Evolutionary conservation across 202 grass and related monocot genomes (phyloP), one percentile per base, ranked within the genome.

Genomic region (Bolboschoenoplectus hybrid): DNA sequence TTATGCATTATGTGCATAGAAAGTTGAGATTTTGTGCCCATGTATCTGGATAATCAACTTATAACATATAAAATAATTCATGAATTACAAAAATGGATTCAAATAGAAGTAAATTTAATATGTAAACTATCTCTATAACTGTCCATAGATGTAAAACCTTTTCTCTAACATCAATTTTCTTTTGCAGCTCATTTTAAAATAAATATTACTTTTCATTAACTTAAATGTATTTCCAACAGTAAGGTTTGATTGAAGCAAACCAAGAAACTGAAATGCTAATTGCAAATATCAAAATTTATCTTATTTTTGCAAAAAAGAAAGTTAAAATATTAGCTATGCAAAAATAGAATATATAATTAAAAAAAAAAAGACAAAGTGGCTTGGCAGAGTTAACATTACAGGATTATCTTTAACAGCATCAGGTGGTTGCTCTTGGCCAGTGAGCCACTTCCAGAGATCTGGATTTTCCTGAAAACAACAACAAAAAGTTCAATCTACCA

Each of bases 361-460:
- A 83, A 64, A 47, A 47, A 62, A 80, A 80, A 45, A 39, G 38
- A 51, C n/a, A 41, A 80, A 80, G 35, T 58, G 40, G 16, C 53
- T 39, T 19, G 34, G 53, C 9, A 76, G 66, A n/a, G 14, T 85
- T 84, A 87, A 67, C 3, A 86, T 73, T 98, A 96, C 93, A 11
- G 60, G 90, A 83, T 96, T 95, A 69, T 74, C 49, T 32, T 84
- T 91, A 17, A 98, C 52, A 67, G 66, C 45, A 50, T 96, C 89
- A n/a, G 93, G 93, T 80, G 93, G 80, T 85, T 96, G 87, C 84
- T 94, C 96, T 85, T 98, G 93, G 69, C 85, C 86, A 73, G 89
- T 94, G 49, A 98, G 86, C 96, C 96, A 98, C 58, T 94, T 98
- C 96, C 96, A 94, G 67, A 98, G 82, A 86, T 98, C 91, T 82